Evolutionary conservation across 495 filamentous ascomycete genomes (phyloP).

Genomic region (Penicillium psychrofluorescens): DNA sequence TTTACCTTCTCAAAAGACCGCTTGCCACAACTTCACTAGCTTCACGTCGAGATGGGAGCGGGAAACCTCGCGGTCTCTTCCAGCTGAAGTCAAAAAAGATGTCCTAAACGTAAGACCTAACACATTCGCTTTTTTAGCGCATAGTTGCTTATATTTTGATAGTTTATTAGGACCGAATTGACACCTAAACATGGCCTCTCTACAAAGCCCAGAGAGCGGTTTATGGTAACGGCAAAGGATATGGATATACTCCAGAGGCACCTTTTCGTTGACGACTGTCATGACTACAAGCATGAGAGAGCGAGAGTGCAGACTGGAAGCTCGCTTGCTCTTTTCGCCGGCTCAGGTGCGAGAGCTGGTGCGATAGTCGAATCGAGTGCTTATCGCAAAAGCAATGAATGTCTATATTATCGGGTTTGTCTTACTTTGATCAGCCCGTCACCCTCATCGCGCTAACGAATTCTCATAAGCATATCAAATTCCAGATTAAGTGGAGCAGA

Average conservation of each 20-base stretch:
- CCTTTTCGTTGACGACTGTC: slow-evolving; percentile 10
- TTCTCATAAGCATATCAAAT: slow-evolving; percentile 8
- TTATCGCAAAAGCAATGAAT: slow-evolving; percentile 13
- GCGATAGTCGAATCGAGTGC: slow-evolving; percentile 15
- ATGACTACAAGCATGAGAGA: slow-evolving; percentile 17
- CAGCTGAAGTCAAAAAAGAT: slow-evolving; percentile 1
- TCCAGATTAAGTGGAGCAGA: slow-evolving; percentile 11
- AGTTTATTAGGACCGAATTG: slow-evolving; percentile 1
- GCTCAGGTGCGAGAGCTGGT: slow-evolving; percentile 10
- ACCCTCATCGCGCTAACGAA: background rate
- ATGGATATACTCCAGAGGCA: background rate
- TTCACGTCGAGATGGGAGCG: slow-evolving; percentile 4
- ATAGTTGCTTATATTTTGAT: no score
- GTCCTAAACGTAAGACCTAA: slow-evolving; percentile 3
- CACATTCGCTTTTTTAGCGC: no score
- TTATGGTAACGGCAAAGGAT: slow-evolving; percentile 2
- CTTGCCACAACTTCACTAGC: background rate
- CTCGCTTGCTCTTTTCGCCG: slow-evolving; percentile 12
- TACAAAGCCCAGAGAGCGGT: background rate
- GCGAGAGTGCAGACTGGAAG: slow-evolving; percentile 10
- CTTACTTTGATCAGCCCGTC: background rate
- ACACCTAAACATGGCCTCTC: slow-evolving; percentile 1
- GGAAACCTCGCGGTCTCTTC: slow-evolving; percentile 1
- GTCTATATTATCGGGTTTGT: slow-evolving; percentile 18
- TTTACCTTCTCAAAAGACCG: background rate